A percentile compares a stretch with the other conserved stretches of the same genome.
These are phyloP conservation scores for Suhomyces prunicola DNA, from an alignment of 805 yeast genomes.

Conservation along the genomic window DNA sequence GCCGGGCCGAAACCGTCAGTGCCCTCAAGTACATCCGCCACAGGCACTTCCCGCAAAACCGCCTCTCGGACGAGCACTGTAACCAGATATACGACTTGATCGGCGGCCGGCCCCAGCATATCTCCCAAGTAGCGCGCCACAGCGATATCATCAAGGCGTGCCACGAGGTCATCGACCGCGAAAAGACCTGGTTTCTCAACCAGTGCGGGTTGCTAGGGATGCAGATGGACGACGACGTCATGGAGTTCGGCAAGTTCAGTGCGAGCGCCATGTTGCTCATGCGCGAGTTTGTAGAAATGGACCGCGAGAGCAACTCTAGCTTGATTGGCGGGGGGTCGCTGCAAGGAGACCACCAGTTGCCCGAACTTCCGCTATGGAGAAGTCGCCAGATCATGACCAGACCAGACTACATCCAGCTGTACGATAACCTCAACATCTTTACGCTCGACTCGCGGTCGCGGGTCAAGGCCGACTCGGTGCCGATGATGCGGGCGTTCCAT, in stretches of 20 bases:
- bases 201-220: conserved; percentile 77
- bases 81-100: conserved; percentile 61
- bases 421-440: conserved; percentile 74
- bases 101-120: conserved; percentile 84
- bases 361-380: conserved; percentile 78
- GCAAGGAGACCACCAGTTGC: conserved; percentile 50
- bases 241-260: conserved; percentile 77
- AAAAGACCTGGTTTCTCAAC: conserved; percentile 81
- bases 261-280: conserved; percentile 70
- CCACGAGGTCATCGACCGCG: conserved; percentile 69
- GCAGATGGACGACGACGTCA: conserved; percentile 85
- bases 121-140: conserved; percentile 66
- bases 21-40: conserved; percentile 54
- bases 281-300: conserved; percentile 70
- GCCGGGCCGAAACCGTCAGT: conserved; percentile 50
- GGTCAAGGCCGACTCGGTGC: conserved; percentile 79
- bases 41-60: conserved; percentile 26
- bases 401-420: conserved; percentile 71
- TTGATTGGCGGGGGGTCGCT: conserved; percentile 12
- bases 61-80: conserved; percentile 35
- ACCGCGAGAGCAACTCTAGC: conserved; percentile 34
- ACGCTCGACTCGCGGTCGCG: conserved; percentile 71
- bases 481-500: conserved; percentile 87
- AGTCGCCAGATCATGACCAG: conserved; percentile 84
- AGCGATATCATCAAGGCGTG: conserved; percentile 56